Evolutionary conservation across 495 filamentous ascomycete species (phyloP), one percentile per base, ranked within the genome.

Genomic region (Cercophora samala): DNA sequence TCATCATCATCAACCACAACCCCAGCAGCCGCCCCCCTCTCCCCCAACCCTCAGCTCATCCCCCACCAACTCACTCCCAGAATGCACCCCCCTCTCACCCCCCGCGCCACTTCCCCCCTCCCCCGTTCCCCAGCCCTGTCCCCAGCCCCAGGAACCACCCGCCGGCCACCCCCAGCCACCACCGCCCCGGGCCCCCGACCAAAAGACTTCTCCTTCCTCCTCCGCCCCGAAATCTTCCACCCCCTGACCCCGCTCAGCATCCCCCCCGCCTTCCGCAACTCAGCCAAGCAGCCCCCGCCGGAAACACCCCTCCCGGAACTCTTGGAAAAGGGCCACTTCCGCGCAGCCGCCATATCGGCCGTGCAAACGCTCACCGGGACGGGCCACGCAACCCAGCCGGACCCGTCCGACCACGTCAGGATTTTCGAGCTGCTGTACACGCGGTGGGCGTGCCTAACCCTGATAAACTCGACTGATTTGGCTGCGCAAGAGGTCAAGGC

Each of bases 401-500:
- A 80, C 29, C 81, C 85, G 0, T 81, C 83, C 3, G 87, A 94
- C 71, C 78, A 84, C 64, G 78, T 75, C 5, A 74, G 81, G 32
- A 89, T 98, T 32, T 93, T 97, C 76, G 76, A 82, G 19, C 83
- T 97, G 22, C 83, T 96, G 46, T 93, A 97, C 78, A 89, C 87
- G 9, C 90, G 95, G 3, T 84, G 97, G 2, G 86, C 91, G n/a
- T 93, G 89, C 67, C 83, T 99, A 6, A 89, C 89, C 23, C 84
- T 97, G 1, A 85, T 88, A 62, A 86, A 91, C 73, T 77, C 80
- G 6, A 86, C 86, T 24, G 73, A 86, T 11, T 81, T 96, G 26
- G 95, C 95, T 3, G 90, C 91, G 0, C 90, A 94, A 71, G 95
- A 99, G 76, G 89, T 89, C 8, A 93, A 92, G 72, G 85, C 86